Percentiles rank a stretch among this genome's conserved stretches.
Evolutionary conservation across 345 rosid species (phyloP).

Genomic region (Hibiscus mutabilis): DNA sequence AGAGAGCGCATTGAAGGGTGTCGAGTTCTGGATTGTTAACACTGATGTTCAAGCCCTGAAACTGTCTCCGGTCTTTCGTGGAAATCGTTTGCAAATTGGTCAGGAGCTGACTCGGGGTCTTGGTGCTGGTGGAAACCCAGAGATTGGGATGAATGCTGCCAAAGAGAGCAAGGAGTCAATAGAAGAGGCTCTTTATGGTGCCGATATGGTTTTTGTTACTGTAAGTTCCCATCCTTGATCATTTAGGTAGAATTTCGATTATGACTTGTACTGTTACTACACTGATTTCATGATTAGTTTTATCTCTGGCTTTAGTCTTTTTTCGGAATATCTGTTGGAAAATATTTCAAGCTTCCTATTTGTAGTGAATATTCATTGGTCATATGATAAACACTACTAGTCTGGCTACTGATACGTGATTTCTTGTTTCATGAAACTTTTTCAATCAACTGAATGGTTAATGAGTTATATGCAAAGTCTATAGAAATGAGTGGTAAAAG

Average conservation of each 20-base stretch:
- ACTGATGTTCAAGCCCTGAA: slow-evolving; percentile 90
- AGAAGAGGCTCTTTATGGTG: slow-evolving; percentile 81
- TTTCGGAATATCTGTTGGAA: not conserved
- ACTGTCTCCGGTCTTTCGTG: slow-evolving; percentile 78
- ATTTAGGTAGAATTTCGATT: not conserved
- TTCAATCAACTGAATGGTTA: not conserved
- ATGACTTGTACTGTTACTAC: not conserved
- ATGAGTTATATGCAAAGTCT: not conserved
- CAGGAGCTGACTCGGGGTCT: slow-evolving; percentile 93
- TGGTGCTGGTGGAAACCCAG: slow-evolving; percentile 98
- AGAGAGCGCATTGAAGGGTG: slow-evolving; percentile 84
- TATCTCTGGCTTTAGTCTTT: not conserved
- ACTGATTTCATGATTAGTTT: not conserved
- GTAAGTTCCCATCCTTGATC: slow-evolving; percentile 35
- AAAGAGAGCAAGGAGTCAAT: slow-evolving; percentile 84
- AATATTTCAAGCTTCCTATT: no score
- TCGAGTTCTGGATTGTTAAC: slow-evolving; percentile 95
- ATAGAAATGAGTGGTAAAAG: not conserved
- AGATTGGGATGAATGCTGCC: slow-evolving; percentile 98
- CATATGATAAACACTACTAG: not conserved
- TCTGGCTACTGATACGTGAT: not conserved
- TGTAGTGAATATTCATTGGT: not conserved
- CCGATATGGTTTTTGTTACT: slow-evolving; percentile 97
- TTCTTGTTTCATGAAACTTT: not conserved
- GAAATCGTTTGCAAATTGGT: slow-evolving; percentile 85